Evolutionary conservation across 331 rosid species (phyloP), one percentile per base, ranked within the genome.

Genomic region (Spiraea crenata): DNA sequence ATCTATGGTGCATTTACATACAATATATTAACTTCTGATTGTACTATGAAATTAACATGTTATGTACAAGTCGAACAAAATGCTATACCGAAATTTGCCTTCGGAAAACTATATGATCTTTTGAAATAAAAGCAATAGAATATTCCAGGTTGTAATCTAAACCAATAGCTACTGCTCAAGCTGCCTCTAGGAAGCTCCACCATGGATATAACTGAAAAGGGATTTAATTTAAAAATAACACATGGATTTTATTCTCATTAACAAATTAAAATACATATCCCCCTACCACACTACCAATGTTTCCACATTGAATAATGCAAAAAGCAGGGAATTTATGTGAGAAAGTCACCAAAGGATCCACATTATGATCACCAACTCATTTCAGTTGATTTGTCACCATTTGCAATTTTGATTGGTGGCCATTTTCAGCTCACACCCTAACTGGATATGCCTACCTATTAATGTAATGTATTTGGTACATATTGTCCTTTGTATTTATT

Each of bases 351-450:
- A 77, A 46, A 79, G 74, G 51, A 73, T 58, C 73, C 82, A 66
- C 75, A 82, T 84, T 74, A 89, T 87, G 69, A 89, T 87, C 63
- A 82, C 82, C 83, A 83, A 85, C 87, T 80, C 85, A 82, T 85
- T 75, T 64, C 76, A 69, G 63, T 82, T 76, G 68, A 83, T 82
- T 81, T 84, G 93, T 91, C 86, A 82, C 76, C 77, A 82, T 80
- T 65, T 78, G 77, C 55, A 47, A 70, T 62, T 48, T 71, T 71
- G 81, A 72, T 70, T 81, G 42, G 20, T 57, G 41, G 70, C 67
- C 63, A 77, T 38, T 63, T 64, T 42, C 35, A 37, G 48, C 70
- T 34, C 65, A 63, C 51, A 39, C 41, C 82, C 74, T 71, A 51
- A 57, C 74, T 76, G 79, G 76, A 4, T 69, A 34, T 34, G n/a